A percentile compares a stretch with the other conserved stretches of the same genome.
Conservation (phyloP, 768 basidiomycete species). For the Holtermannia corniformis region DNA sequence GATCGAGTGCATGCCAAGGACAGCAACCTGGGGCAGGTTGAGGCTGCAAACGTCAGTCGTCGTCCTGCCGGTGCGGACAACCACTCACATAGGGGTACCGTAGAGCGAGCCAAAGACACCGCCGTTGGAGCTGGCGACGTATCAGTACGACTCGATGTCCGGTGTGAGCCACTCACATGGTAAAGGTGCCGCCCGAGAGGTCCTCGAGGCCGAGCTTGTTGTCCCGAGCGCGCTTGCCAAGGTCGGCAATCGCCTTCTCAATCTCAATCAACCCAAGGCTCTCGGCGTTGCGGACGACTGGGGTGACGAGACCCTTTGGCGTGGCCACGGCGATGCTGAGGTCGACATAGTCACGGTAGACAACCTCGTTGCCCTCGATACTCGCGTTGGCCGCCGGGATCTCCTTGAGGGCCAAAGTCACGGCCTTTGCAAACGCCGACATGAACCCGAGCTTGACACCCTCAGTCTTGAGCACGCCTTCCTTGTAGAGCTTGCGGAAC, state of each 20-base stretch:
- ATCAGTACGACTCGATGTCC: constrained; percentile 30
- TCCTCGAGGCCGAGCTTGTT: constrained; percentile 93
- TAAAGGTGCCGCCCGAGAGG: constrained; percentile 98
- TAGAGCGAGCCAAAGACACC: constrained; percentile 96
- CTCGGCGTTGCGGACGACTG: constrained; percentile 87
- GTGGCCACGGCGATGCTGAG: constrained; percentile 93
- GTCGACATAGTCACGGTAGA: constrained; percentile 64
- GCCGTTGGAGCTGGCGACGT: constrained; percentile 95
- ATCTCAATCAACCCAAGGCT: constrained; percentile 76
- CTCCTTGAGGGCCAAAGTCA: constrained; percentile 71
- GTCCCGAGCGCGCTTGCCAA: constrained; percentile 88
- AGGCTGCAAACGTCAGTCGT: constrained; percentile 45
- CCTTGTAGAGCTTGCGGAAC: constrained; percentile 90
- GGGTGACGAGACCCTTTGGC: constrained; percentile 93
- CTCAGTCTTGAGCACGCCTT: constrained; percentile 74
- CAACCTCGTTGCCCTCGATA: constrained; percentile 81
- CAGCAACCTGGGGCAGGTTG: constrained; percentile 89
- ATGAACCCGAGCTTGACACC: constrained; percentile 98
- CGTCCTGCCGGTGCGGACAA: background rate
- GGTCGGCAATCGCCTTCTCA: constrained; percentile 79
- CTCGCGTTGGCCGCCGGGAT: constrained; percentile 89
- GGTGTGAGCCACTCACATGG: constrained; percentile 61
- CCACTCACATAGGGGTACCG: constrained; percentile 74
- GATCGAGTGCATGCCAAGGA: constrained; percentile 94
- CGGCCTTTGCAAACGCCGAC: constrained; percentile 90